Evolutionary conservation across 371 early-diverging fungal genomes (phyloP).

Genomic region (Mucor ambiguus): DNA sequence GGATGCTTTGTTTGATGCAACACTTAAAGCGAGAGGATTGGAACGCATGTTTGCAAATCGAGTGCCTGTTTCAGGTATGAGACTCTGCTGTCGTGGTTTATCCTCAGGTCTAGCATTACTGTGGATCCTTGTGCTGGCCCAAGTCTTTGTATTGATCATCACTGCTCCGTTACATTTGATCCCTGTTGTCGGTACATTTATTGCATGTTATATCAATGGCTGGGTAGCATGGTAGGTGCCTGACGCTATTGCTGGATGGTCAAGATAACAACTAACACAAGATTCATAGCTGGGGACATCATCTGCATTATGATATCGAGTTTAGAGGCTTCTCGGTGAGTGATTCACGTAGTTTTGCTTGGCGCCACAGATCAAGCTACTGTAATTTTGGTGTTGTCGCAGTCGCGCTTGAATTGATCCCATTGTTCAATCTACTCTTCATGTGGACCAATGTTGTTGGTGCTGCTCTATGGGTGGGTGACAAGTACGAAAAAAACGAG

Average conservation of each 20-base stretch:
- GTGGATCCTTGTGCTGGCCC: constrained; percentile 30
- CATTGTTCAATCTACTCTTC: constrained; percentile 68
- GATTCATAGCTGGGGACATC: constrained; percentile 48
- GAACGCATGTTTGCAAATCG: constrained; percentile 51
- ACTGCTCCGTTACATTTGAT: constrained; percentile 65
- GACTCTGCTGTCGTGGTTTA: constrained; percentile 47
- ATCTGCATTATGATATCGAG: constrained; percentile 59
- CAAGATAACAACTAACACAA: background rate
- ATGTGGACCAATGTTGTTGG: constrained; percentile 81
- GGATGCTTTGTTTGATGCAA: constrained; percentile 60
- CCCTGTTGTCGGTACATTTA: constrained; percentile 57
- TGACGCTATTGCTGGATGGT: background rate
- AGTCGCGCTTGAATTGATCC: constrained; percentile 65
- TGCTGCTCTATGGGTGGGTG: constrained; percentile 74
- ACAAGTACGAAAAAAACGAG: constrained; percentile 58
- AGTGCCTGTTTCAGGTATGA: constrained; percentile 32
- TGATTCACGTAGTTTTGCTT: constrained; percentile 51
- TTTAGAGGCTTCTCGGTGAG: constrained; percentile 56
- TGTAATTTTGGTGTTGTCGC: constrained; percentile 67
- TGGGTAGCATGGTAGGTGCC: constrained; percentile 49
- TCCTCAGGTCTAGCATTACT: constrained; percentile 34
- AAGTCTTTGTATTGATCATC: constrained; percentile 49
- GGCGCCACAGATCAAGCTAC: constrained; percentile 43
- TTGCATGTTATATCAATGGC: constrained; percentile 64
- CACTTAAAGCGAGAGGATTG: constrained; percentile 50